Evolutionary conservation across 768 basidiomycete species (phyloP), one percentile per base, ranked within the genome.

Genomic region (Imleria badia): DNA sequence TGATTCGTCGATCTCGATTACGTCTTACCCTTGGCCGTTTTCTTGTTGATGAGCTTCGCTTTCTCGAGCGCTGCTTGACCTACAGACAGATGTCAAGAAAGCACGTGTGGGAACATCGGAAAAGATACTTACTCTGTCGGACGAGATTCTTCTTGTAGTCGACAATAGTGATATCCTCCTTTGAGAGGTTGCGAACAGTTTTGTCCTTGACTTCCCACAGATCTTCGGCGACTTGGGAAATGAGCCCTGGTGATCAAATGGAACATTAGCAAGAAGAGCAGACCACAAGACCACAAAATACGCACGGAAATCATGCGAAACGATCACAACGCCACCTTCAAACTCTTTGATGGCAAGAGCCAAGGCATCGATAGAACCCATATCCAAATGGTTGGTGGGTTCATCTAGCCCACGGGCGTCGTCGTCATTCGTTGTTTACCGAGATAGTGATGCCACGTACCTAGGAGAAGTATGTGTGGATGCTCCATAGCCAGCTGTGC

Each of bases 301-400:
- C 88, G 61, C 64, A 91, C 96, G 91, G 89, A 99, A 99, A 75
- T 99, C 96, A 78, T 98, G 97, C 45, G 95, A 98, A 60, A 99
- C 97, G 70, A 99, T 98, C 63, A 98, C 97, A 38, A 99, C 97
- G 65, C 97, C 96, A 55, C 97, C 97, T 67, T 91, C 89, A 71
- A 92, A 99, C 67, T 91, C 91, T 73, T 96, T 97, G 80, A 99
- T 98, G 46, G 97, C 96, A 23, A 73, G 72, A 8, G 97, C 97
- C 45, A 99, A 83, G 1, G 97, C 96, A 69, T 98, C 96, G 71
- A 99, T 99, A 29, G 93, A 95, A 60, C 83, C 87, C 96, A 97
- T 96, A 71, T 97, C 94, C 81, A 97, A 83, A 73, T 98, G 94
- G 71, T 97, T 98, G 38, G 94, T 98, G 47, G 95, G 94, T 73